Percentiles rank a stretch among this genome's conserved stretches.
Evolutionary conservation across 139 green algal genomes (phyloP).

Genomic region (Dunaliella primolecta): DNA sequence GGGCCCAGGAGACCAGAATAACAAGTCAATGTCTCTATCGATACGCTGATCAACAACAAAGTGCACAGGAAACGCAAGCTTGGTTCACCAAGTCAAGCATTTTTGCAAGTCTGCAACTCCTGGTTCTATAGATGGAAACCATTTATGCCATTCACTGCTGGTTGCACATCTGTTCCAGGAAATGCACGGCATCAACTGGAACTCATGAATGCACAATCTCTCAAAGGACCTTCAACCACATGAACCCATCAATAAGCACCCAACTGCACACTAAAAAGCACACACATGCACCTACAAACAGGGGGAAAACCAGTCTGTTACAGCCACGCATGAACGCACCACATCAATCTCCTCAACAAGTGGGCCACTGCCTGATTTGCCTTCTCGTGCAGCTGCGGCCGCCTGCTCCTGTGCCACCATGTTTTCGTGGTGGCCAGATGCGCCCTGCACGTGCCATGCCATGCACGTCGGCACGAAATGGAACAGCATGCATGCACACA

Average conservation of each 20-base stretch:
- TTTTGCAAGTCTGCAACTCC: too few relatives aligned
- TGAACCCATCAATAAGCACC: background rate
- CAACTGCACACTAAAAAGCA: background rate
- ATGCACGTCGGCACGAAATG: background rate
- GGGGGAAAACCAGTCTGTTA: background rate
- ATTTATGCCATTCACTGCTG: too few relatives aligned
- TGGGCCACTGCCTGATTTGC: background rate
- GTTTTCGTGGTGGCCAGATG: slow-evolving; percentile 7
- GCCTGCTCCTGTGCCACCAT: slow-evolving; percentile 6
- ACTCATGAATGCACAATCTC: too few relatives aligned
- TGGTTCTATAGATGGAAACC: too few relatives aligned
- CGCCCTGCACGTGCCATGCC: slow-evolving; percentile 1
- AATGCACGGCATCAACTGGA: too few relatives aligned
- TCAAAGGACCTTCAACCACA: too few relatives aligned
- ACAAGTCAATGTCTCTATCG: too few relatives aligned
- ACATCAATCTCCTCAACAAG: slow-evolving; percentile 19
- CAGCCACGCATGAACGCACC: background rate
- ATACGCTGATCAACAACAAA: too few relatives aligned
- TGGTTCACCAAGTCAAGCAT: too few relatives aligned
- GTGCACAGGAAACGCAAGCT: too few relatives aligned
- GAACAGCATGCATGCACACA: background rate
- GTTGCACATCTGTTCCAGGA: too few relatives aligned
- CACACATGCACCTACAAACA: background rate
- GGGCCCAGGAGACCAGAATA: too few relatives aligned
- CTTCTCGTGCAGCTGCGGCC: background rate